Conservation (phyloP, 352 stramenopile species). For the Pythium pyrilobum region DNA sequence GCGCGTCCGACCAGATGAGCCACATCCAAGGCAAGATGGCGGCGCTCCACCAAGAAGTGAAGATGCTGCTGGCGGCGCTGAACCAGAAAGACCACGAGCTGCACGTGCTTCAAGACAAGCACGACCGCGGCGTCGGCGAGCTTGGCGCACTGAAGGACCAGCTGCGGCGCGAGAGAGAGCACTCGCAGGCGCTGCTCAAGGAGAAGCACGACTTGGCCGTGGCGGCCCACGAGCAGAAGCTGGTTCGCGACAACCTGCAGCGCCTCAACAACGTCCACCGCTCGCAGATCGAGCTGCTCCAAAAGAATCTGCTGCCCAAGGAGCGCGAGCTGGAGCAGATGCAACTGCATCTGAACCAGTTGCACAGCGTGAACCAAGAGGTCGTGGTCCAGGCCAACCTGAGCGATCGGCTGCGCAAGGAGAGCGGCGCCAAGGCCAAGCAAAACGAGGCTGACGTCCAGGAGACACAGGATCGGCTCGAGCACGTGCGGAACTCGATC, state of each 20-base stretch:
- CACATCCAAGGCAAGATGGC: constrained; percentile 46
- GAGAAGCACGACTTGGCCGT: constrained; percentile 39
- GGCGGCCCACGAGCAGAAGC: constrained; percentile 32
- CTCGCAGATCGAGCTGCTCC: constrained; percentile 65
- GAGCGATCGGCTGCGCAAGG: constrained; percentile 50
- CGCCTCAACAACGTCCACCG: constrained; percentile 66
- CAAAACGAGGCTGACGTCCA: constrained; percentile 39
- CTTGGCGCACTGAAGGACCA: constrained; percentile 29
- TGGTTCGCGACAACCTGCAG: constrained; percentile 44
- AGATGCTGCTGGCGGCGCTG: constrained; percentile 57
- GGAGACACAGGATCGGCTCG: constrained; percentile 28
- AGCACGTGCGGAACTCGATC: constrained; percentile 48
- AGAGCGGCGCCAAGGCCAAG: constrained; percentile 35
- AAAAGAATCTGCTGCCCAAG: constrained; percentile 67
- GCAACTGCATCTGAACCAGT: constrained; percentile 47
- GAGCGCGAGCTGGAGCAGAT: constrained; percentile 59
- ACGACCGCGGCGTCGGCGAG: constrained; percentile 23
- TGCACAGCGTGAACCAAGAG: constrained; percentile 63
- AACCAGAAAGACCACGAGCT: constrained; percentile 59
- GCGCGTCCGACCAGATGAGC: constrained; percentile 29
- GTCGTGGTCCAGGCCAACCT: constrained; percentile 66
- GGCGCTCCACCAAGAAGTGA: constrained; percentile 58
- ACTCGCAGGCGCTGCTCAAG: constrained; percentile 19
- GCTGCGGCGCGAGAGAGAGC: constrained; percentile 29
- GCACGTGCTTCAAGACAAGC: constrained; percentile 24